Evolutionary conservation across 345 rosid genomes (phyloP), one percentile per base, ranked within the genome.

Genomic region (Pistacia atlantica): DNA sequence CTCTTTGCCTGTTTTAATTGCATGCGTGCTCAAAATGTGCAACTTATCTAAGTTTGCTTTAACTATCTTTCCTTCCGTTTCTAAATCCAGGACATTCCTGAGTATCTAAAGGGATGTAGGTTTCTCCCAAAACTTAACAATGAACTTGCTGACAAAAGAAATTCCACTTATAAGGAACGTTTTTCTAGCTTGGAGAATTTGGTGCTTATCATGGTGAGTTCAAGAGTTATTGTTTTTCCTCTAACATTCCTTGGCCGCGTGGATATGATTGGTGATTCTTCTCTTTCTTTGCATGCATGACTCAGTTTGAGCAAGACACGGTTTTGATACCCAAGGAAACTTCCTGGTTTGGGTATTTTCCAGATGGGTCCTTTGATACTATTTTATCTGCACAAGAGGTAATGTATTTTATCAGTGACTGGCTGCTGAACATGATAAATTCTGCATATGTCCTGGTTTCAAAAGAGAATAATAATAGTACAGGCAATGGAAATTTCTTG

Each of bases 281-380:
- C 65, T 75, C 37, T 8, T 10, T 25, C 52, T 68, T 66, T 72
- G 17, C 61, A 13, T 77, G 63, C 66, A 35, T 52, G 33, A 69
- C 67, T 69, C 85, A 91, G 98, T 95, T 95, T 82, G 95, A 93
- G 72, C 91, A 91, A 0, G 98, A 93, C 74, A 83, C 89, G 0
- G 83, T 91, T 76, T 78, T 91, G 87, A 75, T 89, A 81, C 97
- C 98, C 2, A 93, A 89, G 77, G 92, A 91, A 86, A 95, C 97
- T 10, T 83, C 98, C 67, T 87, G 90, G 90, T 95, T 91, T 71
- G 94, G 98, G 37, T 89, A 91, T 74, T 91, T 84, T 80, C 90
- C 91, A n/a, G 97, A 90, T 66, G 94, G 97, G 0, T 60, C 88
- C 65, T 89, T 86, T 49, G 67, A 84, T 70, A 3, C 87, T 62